These are phyloP conservation scores for Pythium myriotylum DNA, from an alignment of 352 stramenopile species.

Conservation along the genomic window DNA sequence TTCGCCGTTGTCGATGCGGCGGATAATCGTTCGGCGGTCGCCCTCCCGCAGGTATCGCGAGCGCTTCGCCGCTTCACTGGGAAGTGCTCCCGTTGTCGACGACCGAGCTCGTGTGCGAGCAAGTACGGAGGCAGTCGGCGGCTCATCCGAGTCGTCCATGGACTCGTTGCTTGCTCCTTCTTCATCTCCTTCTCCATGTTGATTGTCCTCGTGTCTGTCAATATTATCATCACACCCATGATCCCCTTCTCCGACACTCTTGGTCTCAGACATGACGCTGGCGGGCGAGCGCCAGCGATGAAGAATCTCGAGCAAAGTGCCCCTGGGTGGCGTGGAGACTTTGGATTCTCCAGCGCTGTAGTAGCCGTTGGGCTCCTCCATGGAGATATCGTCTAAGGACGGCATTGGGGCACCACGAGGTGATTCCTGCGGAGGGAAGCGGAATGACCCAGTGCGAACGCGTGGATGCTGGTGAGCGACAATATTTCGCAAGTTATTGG, in stretches of 20 bases:
- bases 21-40: constrained; percentile 66
- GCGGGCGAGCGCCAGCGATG: neutral
- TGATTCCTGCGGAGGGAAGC: neutral
- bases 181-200: neutral
- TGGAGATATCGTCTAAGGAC: neutral
- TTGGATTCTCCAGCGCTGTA: neutral
- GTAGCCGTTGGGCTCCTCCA: neutral
- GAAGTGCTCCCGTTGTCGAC: neutral
- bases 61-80: constrained; percentile 29
- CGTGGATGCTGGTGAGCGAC: neutral
- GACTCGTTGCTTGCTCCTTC: neutral
- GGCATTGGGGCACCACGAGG: neutral
- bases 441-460: neutral
- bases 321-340: neutral
- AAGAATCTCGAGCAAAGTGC: neutral
- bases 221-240: too few relatives aligned
- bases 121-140: neutral
- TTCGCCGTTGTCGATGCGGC: constrained; percentile 66
- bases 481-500: neutral
- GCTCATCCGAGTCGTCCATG: constrained; percentile 1
- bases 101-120: neutral
- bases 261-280: neutral
- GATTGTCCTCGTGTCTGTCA: too few relatives aligned
- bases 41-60: constrained; percentile 57
- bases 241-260: too few relatives aligned